A percentile compares a stretch with the other conserved stretches of the same genome.
phyloP scores from a whole-genome alignment of 768 basidiomycete genomes.

The Phanerochaete carnosa region DNA sequence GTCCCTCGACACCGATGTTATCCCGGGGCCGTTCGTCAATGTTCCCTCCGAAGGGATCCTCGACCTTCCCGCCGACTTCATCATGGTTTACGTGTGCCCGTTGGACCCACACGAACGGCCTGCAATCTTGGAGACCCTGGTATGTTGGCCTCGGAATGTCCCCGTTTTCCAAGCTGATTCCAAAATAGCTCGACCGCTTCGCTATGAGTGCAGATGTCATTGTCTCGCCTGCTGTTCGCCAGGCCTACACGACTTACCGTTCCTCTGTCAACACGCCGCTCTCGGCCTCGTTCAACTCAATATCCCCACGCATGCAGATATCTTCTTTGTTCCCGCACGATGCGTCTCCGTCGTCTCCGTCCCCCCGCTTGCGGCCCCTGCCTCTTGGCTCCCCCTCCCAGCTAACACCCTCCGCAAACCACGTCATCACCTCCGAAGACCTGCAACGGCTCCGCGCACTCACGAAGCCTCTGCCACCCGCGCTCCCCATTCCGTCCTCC shows the following conservation, averaged over 20 bases:
- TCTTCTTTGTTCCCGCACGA: constrained; percentile 11
- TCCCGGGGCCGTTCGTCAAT: constrained; percentile 20
- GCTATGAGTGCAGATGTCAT: constrained; percentile 67
- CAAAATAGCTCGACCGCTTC: constrained; percentile 62
- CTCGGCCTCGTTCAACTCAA: constrained; percentile 20
- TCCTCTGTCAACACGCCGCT: constrained; percentile 31
- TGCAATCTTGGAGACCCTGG: constrained; percentile 59
- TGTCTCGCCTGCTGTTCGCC: constrained; percentile 28
- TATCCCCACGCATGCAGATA: constrained; percentile 20
- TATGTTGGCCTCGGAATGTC: constrained; percentile 31
- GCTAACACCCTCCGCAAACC: constrained; percentile 13
- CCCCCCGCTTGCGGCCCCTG: constrained; percentile 31
- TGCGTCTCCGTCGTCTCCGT: constrained; percentile 16
- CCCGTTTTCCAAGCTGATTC: neutral
- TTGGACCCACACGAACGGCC: constrained; percentile 64
- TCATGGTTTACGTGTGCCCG: constrained; percentile 71
- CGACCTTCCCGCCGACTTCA: constrained; percentile 65
- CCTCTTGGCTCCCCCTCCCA: neutral
- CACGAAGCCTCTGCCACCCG: constrained; percentile 15
- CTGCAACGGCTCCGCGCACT: constrained; percentile 27
- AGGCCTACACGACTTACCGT: constrained; percentile 31
- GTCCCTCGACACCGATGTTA: constrained; percentile 35
- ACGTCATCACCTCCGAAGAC: constrained; percentile 28
- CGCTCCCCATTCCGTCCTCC: constrained; percentile 2
- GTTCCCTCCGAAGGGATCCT: constrained; percentile 37